These are phyloP conservation scores for Polyporus arcularius DNA, from an alignment of 768 basidiomycete genomes.

Conservation along the genomic window DNA sequence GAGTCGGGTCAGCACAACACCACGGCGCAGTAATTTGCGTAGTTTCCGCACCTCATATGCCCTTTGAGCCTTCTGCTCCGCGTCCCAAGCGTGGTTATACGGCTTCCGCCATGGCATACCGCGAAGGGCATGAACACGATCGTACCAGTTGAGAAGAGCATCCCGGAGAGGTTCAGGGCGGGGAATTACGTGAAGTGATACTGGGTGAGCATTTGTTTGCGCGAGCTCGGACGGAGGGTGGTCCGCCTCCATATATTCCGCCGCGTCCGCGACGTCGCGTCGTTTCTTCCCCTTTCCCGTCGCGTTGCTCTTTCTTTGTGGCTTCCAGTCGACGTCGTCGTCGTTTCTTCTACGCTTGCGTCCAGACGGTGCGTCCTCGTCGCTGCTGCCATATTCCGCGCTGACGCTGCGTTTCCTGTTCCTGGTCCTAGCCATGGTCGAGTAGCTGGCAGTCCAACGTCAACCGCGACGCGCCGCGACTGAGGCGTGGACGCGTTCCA, in stretches of 20 bases:
- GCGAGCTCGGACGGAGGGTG: background rate
- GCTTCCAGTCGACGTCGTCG: constrained; percentile 1
- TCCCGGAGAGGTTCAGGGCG: constrained; percentile 43
- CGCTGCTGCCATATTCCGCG: constrained; percentile 19
- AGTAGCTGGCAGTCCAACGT: background rate
- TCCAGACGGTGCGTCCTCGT: constrained; percentile 22
- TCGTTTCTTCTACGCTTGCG: constrained; percentile 1
- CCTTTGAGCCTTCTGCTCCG: constrained; percentile 71
- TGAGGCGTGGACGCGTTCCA: background rate
- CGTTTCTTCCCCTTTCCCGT: constrained; percentile 16
- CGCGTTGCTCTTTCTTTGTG: constrained; percentile 1
- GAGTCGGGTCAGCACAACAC: background rate
- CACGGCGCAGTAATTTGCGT: background rate
- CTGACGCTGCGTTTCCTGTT: constrained; percentile 17
- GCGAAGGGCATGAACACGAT: constrained; percentile 60
- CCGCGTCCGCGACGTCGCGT: constrained; percentile 3
- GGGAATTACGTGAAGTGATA: constrained; percentile 50
- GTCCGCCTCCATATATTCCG: background rate
- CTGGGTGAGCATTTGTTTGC: constrained; percentile 37
- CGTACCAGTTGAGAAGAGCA: constrained; percentile 72
- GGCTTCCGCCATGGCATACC: constrained; percentile 94
- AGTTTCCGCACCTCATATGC: constrained; percentile 81
- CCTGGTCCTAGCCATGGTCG: constrained; percentile 29
- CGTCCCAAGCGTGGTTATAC: constrained; percentile 53
- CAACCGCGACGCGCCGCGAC: background rate